phyloP scores from a whole-genome alignment of 148 eudicot species.

The Persicaria tinctoria region DNA sequence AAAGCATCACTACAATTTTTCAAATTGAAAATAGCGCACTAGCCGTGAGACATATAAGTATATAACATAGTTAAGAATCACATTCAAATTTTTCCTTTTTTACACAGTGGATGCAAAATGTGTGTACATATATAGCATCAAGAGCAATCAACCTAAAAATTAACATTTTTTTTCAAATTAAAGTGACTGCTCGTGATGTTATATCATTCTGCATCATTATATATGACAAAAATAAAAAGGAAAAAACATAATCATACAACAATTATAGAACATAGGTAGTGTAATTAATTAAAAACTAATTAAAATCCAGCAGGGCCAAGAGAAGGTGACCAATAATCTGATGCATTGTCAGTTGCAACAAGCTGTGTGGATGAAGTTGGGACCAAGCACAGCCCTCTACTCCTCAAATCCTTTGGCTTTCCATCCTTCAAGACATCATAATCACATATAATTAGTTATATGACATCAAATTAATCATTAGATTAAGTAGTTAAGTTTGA shows the following conservation, averaged over 20 bases:
- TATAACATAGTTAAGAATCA: no score
- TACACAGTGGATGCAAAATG: slow-evolving; percentile 9
- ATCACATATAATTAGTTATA: not conserved
- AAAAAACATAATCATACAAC: slow-evolving; percentile 14
- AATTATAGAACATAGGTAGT: not conserved
- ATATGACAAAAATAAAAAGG: slow-evolving; percentile 13
- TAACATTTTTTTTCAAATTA: slow-evolving; percentile 2
- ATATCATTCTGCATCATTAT: slow-evolving; percentile 20
- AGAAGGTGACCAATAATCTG: slow-evolving; percentile 67
- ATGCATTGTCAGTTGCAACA: slow-evolving; percentile 56
- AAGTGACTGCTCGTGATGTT: slow-evolving; percentile 48
- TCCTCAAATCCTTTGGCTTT: slow-evolving; percentile 44
- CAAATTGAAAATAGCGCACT: no score
- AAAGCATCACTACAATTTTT: no score
- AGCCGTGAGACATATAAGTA: no score
- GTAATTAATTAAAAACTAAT: slow-evolving; percentile 8
- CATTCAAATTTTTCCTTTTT: not conserved
- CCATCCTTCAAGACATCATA: slow-evolving; percentile 6
- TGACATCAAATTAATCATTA: not conserved
- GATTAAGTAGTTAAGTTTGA: not conserved
- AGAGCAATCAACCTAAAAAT: slow-evolving; percentile 39
- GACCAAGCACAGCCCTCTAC: slow-evolving; percentile 74
- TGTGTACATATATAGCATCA: slow-evolving; percentile 29
- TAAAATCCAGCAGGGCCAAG: slow-evolving; percentile 48
- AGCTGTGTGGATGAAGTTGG: slow-evolving; percentile 58